Evolutionary conservation across 441 rosid genomes (phyloP), one percentile per base, ranked within the genome.

Genomic region (Arabidopsis hybrid): DNA sequence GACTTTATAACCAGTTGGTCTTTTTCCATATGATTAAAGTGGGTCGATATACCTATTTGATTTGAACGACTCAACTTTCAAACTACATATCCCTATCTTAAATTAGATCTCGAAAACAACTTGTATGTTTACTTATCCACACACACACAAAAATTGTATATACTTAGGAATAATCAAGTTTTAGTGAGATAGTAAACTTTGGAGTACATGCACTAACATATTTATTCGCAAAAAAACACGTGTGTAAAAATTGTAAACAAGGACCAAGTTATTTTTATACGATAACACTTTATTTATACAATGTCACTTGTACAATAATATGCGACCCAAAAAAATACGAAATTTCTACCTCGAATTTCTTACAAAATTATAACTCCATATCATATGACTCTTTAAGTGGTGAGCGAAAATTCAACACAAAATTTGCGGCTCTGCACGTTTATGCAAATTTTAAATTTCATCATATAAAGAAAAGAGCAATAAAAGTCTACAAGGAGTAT

Each of bases 21-120:
- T 65, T 70, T 64, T 57, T 76, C 61, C 56, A 58, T 70, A 76
- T 76, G 66, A 69, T 69, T 70, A 76, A 63, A 63, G 75, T 76
- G 59, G 46, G 66, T 65, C 35, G 52, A 62, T 16, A 46, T 45
- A 69, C 49, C 34, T 53, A 63, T 63, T 69, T 69, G 60, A 76
- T 70, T 76, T 49, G 61, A 63, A 63, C 52, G 56, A 70, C 61
- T 76, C 7, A 38, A 63, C 40, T 63, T 69, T 49, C 55, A 49
- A 70, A 69, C 71, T 34, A 64, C 35, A 64, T 10, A 62, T 69
- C 69, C 58, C 52, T 17, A 53, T 68, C 79, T 61, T 38, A 75
- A 26, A 45, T 75, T 69, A 55, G 60, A 26, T 55, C 74, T 53
- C 9, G 18, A 75, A 75, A 68, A 36, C 50, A 46, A 75, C 65